Evolutionary conservation across 2,329 filamentous ascomycete species (phyloP).

Genomic region (Monilinia aucupariae): DNA sequence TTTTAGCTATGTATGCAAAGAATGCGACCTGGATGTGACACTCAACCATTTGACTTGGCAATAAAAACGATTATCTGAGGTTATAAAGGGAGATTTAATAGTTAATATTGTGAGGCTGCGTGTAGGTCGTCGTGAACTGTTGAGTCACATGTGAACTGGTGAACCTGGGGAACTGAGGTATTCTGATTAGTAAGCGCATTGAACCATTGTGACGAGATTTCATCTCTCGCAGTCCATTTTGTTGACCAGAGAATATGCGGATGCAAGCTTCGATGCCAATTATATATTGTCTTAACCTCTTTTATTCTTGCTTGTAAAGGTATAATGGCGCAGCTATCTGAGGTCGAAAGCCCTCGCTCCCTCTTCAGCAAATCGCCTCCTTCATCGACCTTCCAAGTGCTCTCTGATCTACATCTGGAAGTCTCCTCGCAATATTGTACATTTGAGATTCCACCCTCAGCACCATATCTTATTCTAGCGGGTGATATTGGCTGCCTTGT

Average conservation of each 20-base stretch:
- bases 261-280: not conserved
- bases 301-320: no score
- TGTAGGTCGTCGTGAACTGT: no score
- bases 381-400: constrained; percentile 16
- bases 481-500: constrained; percentile 44
- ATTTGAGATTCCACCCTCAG: constrained; percentile 38
- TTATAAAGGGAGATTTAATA: no score
- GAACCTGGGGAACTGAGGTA: no score
- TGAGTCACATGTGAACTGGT: not conserved
- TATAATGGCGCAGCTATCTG: not conserved
- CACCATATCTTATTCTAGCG: constrained; percentile 44
- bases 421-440: constrained; percentile 38
- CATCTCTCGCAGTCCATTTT: not conserved
- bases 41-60: no score
- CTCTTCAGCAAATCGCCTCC: not conserved
- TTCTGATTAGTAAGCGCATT: not conserved
- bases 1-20: no score
- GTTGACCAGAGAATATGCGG: not conserved
- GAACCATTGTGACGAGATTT: no score
- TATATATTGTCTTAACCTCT: not conserved
- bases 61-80: no score
- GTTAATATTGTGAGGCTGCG: no score
- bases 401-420: constrained; percentile 45
- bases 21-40: no score
- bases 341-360: not conserved